Evolutionary conservation across 129 eudicot genomes (phyloP), one percentile per base, ranked within the genome.

Genomic region (Centella asiatica): DNA sequence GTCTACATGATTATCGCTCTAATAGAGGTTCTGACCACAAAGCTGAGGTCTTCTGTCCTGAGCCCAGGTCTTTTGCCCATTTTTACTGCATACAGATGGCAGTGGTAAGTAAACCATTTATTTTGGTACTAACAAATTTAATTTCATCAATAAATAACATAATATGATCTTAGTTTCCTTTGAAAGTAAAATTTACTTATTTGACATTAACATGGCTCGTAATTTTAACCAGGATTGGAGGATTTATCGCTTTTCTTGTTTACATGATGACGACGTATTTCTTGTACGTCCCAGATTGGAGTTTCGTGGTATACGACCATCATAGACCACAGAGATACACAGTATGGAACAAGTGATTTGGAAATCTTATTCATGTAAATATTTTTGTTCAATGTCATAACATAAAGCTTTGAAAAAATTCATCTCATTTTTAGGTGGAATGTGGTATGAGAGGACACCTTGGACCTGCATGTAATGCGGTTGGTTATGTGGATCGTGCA

Each of bases 391-490:
- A 37, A 32, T 34, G 22, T 20, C 18, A 25, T 6, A 34, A 1
- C 4, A 1, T 10, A 34, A 39, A 25, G 17, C n/a, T 42, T 9
- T n/a, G 15, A 69, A 12, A 55, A 29, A 10, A 4, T 39, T 59
- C 36, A 27, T 23, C 23, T 31, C 8, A 28, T 6, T 57, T 50
- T 19, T 46, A 82, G 90, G 95, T 89, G 42, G 56, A 73, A 62
- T 89, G 95, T 80, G 97, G 95, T 36, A 85, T 85, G 95, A 76
- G 95, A 67, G 97, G 97, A 61, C 94, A 89, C 53, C 60, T 85
- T 6, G 97, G 94, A 69, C 97, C 95, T 2, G 95, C 84, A n/a
- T 89, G 97, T 71, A 89, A 89, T 27, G 95, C 95, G 3, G 95
- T 89, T 64, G 97, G 97, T 59, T 89, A 82, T 60, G 88, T 85